A percentile compares a stretch with the other conserved stretches of the same genome.
Evolutionary conservation across 2,329 filamentous ascomycete species (phyloP).

Genomic region (Penicillium sp.): DNA sequence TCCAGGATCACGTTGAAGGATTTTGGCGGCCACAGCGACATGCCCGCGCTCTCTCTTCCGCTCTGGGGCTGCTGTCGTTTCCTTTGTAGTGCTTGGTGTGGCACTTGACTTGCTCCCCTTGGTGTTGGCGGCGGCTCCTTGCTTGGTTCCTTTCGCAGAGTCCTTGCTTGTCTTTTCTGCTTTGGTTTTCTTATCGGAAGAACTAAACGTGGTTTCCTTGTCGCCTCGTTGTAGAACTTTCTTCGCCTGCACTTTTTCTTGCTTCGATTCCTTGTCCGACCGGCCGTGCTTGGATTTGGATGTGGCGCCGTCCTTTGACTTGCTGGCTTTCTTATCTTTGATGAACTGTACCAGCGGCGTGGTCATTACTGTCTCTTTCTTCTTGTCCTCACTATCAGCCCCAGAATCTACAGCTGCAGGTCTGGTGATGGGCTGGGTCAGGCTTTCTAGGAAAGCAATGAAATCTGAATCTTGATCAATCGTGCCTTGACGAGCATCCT

Average conservation of each 20-base stretch:
- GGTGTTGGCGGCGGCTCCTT: slow-evolving; percentile 28
- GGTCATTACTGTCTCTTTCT: slow-evolving; percentile 66
- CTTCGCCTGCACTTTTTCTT: slow-evolving; percentile 43
- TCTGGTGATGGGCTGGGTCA: slow-evolving; percentile 71
- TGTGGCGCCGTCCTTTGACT: slow-evolving; percentile 61
- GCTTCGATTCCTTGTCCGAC: slow-evolving; percentile 41
- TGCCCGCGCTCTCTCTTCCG: slow-evolving; percentile 56
- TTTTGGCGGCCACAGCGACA: slow-evolving; percentile 55
- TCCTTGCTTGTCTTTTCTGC: slow-evolving; percentile 63
- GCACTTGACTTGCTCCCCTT: slow-evolving; percentile 38
- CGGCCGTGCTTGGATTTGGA: slow-evolving; percentile 43
- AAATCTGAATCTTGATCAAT: slow-evolving; percentile 97
- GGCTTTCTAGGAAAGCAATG: slow-evolving; percentile 82
- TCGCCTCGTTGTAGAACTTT: slow-evolving; percentile 43
- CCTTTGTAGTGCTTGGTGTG: slow-evolving; percentile 29
- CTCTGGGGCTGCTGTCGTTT: slow-evolving; percentile 38
- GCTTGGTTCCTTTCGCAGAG: slow-evolving; percentile 56
- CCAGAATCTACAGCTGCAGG: slow-evolving; percentile 50
- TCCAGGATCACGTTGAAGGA: slow-evolving; percentile 63
- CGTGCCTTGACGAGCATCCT: slow-evolving; percentile 83
- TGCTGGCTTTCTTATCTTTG: slow-evolving; percentile 85
- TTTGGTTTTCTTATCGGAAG: slow-evolving; percentile 40
- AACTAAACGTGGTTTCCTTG: slow-evolving; percentile 29
- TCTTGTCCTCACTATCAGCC: slow-evolving; percentile 52
- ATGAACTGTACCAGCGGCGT: slow-evolving; percentile 89